phyloP scores from a whole-genome alignment of 768 basidiomycete genomes.

The Chlorophyllum brunneum region DNA sequence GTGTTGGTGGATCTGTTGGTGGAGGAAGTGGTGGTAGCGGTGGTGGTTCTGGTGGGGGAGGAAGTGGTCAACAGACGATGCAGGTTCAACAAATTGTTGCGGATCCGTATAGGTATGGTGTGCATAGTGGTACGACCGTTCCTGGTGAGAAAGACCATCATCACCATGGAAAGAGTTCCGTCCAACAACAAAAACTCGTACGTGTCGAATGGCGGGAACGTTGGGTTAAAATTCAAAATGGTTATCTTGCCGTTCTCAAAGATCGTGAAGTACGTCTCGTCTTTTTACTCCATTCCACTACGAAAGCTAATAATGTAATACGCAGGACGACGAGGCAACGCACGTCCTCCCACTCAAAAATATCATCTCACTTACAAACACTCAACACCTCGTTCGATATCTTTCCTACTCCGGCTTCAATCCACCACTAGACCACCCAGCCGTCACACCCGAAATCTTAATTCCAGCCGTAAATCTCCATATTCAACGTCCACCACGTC shows the following conservation, averaged over 20 bases:
- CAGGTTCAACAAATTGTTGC: background rate
- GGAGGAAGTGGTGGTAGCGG: background rate
- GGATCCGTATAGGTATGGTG: slow-evolving; percentile 1
- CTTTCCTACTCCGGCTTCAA: slow-evolving; percentile 11
- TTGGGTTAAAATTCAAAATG: slow-evolving; percentile 60
- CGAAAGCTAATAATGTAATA: background rate
- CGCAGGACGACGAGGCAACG: slow-evolving; percentile 12
- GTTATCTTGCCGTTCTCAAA: slow-evolving; percentile 50
- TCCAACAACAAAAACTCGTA: too few species aligned
- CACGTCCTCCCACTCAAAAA: slow-evolving; percentile 13
- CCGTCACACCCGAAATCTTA: background rate
- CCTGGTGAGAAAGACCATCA: background rate
- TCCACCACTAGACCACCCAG: slow-evolving; percentile 2
- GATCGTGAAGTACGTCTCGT: slow-evolving; percentile 43
- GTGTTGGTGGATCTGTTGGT: background rate
- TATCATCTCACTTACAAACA: slow-evolving; percentile 12
- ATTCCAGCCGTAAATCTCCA: slow-evolving; percentile 1
- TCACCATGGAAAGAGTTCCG: background rate
- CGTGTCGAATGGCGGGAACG: slow-evolving; percentile 60
- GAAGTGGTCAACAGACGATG: background rate
- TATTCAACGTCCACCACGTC: background rate
- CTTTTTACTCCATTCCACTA: slow-evolving; percentile 1
- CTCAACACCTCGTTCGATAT: slow-evolving; percentile 13
- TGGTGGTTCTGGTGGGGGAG: background rate
- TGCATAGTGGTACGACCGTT: background rate